Base-by-base conservation (phyloP, 805 yeast species). In the Candida fluviatilis region DNA sequence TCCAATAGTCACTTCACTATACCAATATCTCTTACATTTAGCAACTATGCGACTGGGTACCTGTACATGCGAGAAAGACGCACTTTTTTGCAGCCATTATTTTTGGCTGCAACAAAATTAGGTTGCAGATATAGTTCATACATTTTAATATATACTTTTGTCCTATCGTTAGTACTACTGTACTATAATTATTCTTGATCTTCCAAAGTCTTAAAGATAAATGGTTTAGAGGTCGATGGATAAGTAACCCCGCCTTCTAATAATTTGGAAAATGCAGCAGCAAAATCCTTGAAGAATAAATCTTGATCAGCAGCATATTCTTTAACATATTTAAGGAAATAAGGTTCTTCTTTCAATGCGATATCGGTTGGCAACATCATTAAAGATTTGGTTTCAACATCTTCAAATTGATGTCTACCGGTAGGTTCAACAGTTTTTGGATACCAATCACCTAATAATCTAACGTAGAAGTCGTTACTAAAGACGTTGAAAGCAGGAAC, bases 321-420 rank as follows among this genome's bases (percentile, higher is more conserved):
- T 52, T 66, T 73, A 41, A 66, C 76, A 43, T 63, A 71, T 51
- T 72, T 63, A 39, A 63, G 48, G 54, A 75, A 74, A 31, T 54
- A 52, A 4, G 66, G 45, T 47, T 75, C 80, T 48, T 67, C 67
- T 42, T 66, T 71, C 48, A 76, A 60, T 5, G 71, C 76, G 58
- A 73, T 71, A 55, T 76, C 82, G n/a, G 78, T 62, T 23, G 80
- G 80, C 48, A 76, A 64, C 81, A 76, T 76, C 82, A 76, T 76
- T 46, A 54, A 58, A 12, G 62, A 52, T 18, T 57, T 58, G 41
- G 64, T 51, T 39, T 60, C 66, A 43, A 58, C 60, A 39, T 65
- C 72, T 50, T 65, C 63, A 41, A 58, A 66, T 51, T 66, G 72
- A 48, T 58, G 63, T 26, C 55, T 55, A 18, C 71, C 72, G 15